Conservation (phyloP, 148 eudicot genomes). For the Dysphania ambrosioides region DNA sequence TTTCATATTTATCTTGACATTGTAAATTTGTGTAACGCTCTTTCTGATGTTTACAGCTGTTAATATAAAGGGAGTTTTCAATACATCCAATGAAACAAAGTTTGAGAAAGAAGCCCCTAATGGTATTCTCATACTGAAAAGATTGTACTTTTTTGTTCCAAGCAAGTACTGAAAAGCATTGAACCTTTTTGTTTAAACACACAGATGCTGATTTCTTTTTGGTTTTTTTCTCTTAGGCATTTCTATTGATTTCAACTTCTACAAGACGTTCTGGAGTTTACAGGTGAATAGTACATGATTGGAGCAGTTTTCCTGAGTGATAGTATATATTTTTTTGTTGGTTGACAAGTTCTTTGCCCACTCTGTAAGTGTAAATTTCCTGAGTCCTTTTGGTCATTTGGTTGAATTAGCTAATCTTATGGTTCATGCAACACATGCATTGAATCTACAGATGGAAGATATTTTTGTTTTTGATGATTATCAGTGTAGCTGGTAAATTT, state of each 20-base stretch:
- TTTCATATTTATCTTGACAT: not conserved
- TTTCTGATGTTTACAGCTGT: slow-evolving; percentile 62
- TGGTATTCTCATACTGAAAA: slow-evolving; percentile 38
- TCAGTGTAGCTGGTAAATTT: not conserved
- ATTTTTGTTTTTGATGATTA: not conserved
- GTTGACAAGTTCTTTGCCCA: not conserved
- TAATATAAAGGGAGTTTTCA: slow-evolving; percentile 97
- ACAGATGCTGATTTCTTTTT: slow-evolving; percentile 7
- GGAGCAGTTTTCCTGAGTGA: slow-evolving; percentile 8
- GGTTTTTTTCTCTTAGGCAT: slow-evolving; percentile 46
- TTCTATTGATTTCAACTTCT: slow-evolving; percentile 96
- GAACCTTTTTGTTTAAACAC: not conserved
- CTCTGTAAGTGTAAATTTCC: not conserved
- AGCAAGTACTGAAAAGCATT: not conserved
- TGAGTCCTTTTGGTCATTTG: not conserved
- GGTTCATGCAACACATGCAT: too few relatives aligned
- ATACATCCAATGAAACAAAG: slow-evolving; percentile 92
- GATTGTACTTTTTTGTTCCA: not conserved
- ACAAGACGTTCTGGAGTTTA: slow-evolving; percentile 99
- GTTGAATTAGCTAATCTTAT: too few relatives aligned
- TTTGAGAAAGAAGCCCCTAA: slow-evolving; percentile 87
- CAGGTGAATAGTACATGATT: slow-evolving; percentile 49
- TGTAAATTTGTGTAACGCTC: not conserved
- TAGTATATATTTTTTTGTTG: slow-evolving; percentile 6
- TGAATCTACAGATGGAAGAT: too few relatives aligned